These are phyloP conservation scores for Cordyceps militaris DNA, from an alignment of 2,329 filamentous ascomycete species.

Conservation along the genomic window DNA sequence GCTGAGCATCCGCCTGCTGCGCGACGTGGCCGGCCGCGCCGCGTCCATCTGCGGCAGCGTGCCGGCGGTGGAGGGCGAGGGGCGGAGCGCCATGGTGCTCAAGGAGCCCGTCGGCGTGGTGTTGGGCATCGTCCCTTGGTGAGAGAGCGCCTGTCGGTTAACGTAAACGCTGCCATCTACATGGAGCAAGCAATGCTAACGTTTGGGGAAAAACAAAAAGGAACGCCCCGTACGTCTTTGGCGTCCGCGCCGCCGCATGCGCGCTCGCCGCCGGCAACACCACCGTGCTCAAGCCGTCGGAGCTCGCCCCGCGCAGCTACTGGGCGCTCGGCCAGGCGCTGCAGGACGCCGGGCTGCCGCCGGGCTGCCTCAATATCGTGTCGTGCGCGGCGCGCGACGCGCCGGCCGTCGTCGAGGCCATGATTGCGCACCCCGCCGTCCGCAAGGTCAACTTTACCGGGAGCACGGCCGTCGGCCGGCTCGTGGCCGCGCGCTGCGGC, in stretches of 20 bases:
- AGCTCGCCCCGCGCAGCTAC: constrained; percentile 25
- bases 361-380: constrained; percentile 34
- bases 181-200: too few species aligned
- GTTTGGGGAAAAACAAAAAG: not conserved
- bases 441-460: constrained; percentile 81
- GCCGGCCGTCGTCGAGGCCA: constrained; percentile 24
- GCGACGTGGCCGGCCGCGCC: constrained; percentile 33
- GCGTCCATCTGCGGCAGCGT: constrained; percentile 26
- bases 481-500: constrained; percentile 58
- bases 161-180: not conserved
- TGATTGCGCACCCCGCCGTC: constrained; percentile 23
- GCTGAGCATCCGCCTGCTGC: constrained; percentile 26
- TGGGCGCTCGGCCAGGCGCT: constrained; percentile 29
- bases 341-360: constrained; percentile 34
- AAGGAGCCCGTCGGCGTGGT: constrained; percentile 68
- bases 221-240: constrained; percentile 23
- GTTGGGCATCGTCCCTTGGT: constrained; percentile 64
- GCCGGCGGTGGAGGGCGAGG: constrained; percentile 32
- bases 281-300: constrained; percentile 26
- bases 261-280: constrained; percentile 21
- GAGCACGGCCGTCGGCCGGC: constrained; percentile 63
- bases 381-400: constrained; percentile 26
- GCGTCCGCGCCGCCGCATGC: constrained; percentile 15
- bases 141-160: too few species aligned
- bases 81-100: constrained; percentile 49